Base-by-base conservation (phyloP, 768 basidiomycete species). In the Tephrocybe sp. region DNA sequence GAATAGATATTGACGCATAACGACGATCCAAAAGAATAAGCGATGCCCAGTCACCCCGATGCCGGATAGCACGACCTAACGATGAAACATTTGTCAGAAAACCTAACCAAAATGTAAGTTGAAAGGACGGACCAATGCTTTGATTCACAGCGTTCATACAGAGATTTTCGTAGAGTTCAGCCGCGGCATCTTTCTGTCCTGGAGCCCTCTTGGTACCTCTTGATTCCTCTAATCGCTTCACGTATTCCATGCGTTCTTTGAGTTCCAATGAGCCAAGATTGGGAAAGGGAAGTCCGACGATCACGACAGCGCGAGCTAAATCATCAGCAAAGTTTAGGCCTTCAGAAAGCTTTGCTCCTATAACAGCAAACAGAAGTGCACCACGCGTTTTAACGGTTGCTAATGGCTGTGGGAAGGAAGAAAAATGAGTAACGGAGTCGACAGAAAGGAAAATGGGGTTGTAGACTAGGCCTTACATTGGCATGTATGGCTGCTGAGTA, bases 291-390 rank as follows among this genome's bases (percentile, higher is more conserved):
- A 99, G 77, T 3, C 97, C 97, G 41, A 96, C 76, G 51, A 95
- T 80, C 26, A 94, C 73, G 19, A 97, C 91, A 10, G 84, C 87
- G 26, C 94, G 85, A 2, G 94, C 93, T 13, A 92, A 80, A 42
- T 84, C 78, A 63, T 92, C 88, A 16, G 84, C 78, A 60, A 87
- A 87, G 59, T 86, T 85, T 34, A 85, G 65, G 7, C 95, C 96
- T 69, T 99, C 97, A 0, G 92, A 95, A n/a, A 99, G 78, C 64
- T 98, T 98, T 22, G 94, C 96, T 14, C 95, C 95, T 22, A 98
- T 87, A 9, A 98, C 97, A 2, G 97, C 96, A 49, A 98, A 86
- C 4, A 99, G 72, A 34, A 99, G 65, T 2, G 92, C 91, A 13
- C 93, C 93, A 55, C 69, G 67, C 65, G 63, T 68, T 53, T 71